Evolutionary conservation across 2,329 filamentous ascomycete genomes (phyloP).

Genomic region (Aureobasidium uvarum): DNA sequence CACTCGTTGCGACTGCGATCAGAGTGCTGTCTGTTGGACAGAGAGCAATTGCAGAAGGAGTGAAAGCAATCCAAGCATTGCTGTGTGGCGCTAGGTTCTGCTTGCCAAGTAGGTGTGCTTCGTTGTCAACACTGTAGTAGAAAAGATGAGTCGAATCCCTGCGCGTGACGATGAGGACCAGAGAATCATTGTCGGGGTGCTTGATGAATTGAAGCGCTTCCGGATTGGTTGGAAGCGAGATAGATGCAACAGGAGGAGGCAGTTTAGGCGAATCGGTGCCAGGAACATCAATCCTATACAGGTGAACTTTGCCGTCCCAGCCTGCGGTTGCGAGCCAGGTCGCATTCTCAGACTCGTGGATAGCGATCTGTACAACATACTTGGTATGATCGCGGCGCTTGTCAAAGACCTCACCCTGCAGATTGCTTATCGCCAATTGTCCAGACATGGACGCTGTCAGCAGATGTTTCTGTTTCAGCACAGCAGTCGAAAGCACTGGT

Average conservation of each 20-base stretch:
- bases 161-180: conserved; percentile 55
- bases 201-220: conserved; percentile 56
- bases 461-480: conserved; percentile 47
- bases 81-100: conserved; percentile 62
- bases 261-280: conserved; percentile 33
- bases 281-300: conserved; percentile 47
- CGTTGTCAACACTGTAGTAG: conserved; percentile 50
- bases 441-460: conserved; percentile 61
- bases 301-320: conserved; percentile 58
- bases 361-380: conserved; percentile 56
- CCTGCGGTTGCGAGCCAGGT: conserved; percentile 57
- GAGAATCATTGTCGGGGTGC: conserved; percentile 49
- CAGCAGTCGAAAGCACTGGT: conserved; percentile 54
- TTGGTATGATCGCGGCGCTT: conserved; percentile 58
- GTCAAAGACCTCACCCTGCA: conserved; percentile 44
- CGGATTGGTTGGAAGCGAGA: conserved; percentile 54
- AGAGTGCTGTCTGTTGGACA: conserved; percentile 56
- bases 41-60: conserved; percentile 57
- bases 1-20: conserved; percentile 59
- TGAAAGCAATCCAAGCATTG: conserved; percentile 64
- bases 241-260: conserved; percentile 44
- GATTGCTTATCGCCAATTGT: conserved; percentile 51
- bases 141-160: conserved; percentile 60
- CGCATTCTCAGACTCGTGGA: conserved; percentile 35
- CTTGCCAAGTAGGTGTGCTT: conserved; percentile 50